Evolutionary conservation across 1,284 basidiomycete genomes (phyloP).

Genomic region (Tylopilus sp.): DNA sequence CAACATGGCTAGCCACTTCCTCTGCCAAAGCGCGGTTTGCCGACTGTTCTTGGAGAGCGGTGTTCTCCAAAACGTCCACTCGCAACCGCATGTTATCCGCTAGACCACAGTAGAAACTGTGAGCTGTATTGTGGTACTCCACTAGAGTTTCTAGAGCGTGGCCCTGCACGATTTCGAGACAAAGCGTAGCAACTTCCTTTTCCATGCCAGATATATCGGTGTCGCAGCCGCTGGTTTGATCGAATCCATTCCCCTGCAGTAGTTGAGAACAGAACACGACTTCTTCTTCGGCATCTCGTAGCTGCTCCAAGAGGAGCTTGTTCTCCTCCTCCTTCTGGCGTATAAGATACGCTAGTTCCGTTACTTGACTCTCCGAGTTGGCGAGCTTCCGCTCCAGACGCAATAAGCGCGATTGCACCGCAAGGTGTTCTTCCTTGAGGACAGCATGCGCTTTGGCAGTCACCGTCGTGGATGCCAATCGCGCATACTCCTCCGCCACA

Average conservation of each 20-base stretch:
- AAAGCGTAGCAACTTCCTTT: conserved; percentile 18
- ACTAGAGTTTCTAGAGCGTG: conserved; percentile 15
- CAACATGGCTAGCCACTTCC: conserved; percentile 39
- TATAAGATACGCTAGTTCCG: conserved; percentile 59
- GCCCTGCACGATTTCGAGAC: conserved; percentile 16
- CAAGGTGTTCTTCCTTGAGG: conserved; percentile 43
- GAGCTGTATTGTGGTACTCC: conserved; percentile 19
- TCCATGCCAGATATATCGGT: conserved; percentile 10
- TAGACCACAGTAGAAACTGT: conserved; percentile 36
- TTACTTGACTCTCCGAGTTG: conserved; percentile 63
- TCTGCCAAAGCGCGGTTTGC: conserved; percentile 36
- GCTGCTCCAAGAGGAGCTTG: conserved; percentile 38
- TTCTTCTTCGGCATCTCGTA: conserved; percentile 45
- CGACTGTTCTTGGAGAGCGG: conserved; percentile 30
- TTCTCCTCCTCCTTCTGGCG: conserved; percentile 56
- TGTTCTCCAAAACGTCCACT: conserved; percentile 29
- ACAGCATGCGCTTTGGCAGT: conserved; percentile 37
- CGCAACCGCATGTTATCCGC: conserved; percentile 34
- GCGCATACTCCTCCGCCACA: conserved; percentile 57
- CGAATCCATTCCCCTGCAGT: conserved; percentile 15
- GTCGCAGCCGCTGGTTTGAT: neutral
- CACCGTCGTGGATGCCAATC: conserved; percentile 51
- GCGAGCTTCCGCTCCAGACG: conserved; percentile 64
- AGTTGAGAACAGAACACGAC: conserved; percentile 32
- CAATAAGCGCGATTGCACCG: conserved; percentile 42